Evolutionary conservation across 129 eudicot species (phyloP), one percentile per base, ranked within the genome.

Genomic region (Kitagawia praeruptora): DNA sequence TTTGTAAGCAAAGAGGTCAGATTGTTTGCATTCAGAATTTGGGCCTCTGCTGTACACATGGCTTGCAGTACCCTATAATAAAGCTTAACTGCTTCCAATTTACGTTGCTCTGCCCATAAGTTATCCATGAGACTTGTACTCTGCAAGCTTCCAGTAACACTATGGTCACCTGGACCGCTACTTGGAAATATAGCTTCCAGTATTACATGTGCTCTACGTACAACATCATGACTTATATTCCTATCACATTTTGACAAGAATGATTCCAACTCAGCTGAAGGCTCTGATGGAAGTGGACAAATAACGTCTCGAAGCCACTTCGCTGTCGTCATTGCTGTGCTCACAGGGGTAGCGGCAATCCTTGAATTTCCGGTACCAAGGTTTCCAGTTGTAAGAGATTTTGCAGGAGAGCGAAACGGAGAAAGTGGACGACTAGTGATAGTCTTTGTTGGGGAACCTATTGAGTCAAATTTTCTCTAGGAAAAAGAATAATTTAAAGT

Each of bases 271-370:
- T 90, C 96, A 9, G 48, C 56, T 54, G 93, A 92, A 28, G 97
- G 99, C 74, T 81, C 84, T 47, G 96, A 86, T 38, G 94, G 92
- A 76, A 92, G 98, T 46, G 98, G 99, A 78, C 91, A 92, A 44
- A 96, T 84, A 41, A 92, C 82, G 18, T 97, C 84, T 11, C 97
- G 85, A 23, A 96, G 91, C 99, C 99, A 96, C 86, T 87, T 96
- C 63, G 96, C 97, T 71, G 99, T 96, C 47, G 96, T 92, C 98
- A 96, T 90, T 75, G 97, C 97, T 42, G 97, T 96, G 90, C 89
- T 92, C 70, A 92, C 99, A 40, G 99, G 99, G 31, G 98, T 96
- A 61, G 92, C 84, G 74, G 86, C 78, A 73, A 87, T 84, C 81
- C 84, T 92, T 48, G 78, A 66, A 77, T 63, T 75, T 34, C 84